Evolutionary conservation across 805 yeast genomes (phyloP), one percentile per base, ranked within the genome.

Genomic region (Ogataea glucozyma): DNA sequence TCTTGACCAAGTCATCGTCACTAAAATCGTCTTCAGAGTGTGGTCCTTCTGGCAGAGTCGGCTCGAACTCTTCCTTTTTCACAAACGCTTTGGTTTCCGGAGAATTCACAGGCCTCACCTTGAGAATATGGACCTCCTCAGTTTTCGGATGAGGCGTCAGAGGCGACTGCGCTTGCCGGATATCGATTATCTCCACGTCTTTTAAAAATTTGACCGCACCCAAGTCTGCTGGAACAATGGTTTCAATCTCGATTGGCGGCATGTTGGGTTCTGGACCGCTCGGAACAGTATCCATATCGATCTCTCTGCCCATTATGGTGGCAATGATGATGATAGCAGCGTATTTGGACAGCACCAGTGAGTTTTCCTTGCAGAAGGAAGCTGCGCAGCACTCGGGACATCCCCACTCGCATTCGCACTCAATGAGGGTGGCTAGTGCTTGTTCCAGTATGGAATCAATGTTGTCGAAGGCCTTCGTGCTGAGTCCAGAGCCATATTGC

Each of bases 311-410:
- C 21, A 83, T 57, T 4, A 93, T 69, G 12, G 70, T 57, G 12
- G 83, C 80, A 12, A 90, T 54, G 6, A 91, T 78, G 2, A 91
- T 71, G 11, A 76, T 65, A 0, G 96, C 88, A 0, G 93, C 98
- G 10, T 85, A 83, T 55, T 91, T 93, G 0, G 97, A 88, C 49
- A 91, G 67, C 6, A 93, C 98, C 41, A 84, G 66, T 57, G 84
- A 81, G 51, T 76, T 76, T 62, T 93, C 99, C 43, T 81, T 79
- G 65, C 99, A 93, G 40, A 76, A 78, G 0, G 86, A 67, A 1
- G 87, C 84, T 2, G 93, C 86, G n/a, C 89, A 84, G 68, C 99
- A 93, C 34, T 79, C 77, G 0, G 95, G 95, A 56, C 91, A 85
- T 0, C 91, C 91, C 55, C 65, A 62, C 3, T 62, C 67, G 74